Conservation (phyloP, 352 stramenopile species). For the Pythium brachiatum region DNA sequence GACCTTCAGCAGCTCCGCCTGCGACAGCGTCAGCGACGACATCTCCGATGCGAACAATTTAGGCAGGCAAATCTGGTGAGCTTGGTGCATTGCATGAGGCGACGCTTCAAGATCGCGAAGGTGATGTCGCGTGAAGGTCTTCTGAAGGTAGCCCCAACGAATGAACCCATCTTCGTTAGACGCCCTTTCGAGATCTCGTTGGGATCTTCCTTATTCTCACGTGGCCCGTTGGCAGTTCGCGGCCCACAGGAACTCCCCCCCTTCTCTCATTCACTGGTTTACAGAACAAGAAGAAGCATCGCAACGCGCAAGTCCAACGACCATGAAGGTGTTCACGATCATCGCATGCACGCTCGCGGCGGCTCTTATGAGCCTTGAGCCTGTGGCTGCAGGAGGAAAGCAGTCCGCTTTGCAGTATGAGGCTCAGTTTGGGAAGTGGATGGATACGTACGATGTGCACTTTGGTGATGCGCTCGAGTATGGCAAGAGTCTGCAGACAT, state of each 20-base stretch:
- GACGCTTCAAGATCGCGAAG: conserved; percentile 8
- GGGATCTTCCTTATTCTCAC: not conserved
- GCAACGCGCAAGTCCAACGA: not conserved
- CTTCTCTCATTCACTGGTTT: not conserved
- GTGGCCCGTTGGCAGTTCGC: not conserved
- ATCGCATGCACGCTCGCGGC: not conserved
- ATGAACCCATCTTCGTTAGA: not conserved
- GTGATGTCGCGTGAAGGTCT: conserved; percentile 7
- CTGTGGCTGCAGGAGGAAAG: not conserved
- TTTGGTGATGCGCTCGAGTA: conserved; percentile 72
- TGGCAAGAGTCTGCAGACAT: conserved; percentile 63
- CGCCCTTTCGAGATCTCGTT: conserved; percentile 8
- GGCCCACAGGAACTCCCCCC: not conserved
- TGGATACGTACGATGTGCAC: conserved; percentile 42
- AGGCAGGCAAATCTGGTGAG: not conserved
- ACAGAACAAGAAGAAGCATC: not conserved
- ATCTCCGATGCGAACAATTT: conserved; percentile 18
- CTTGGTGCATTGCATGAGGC: too few species aligned
- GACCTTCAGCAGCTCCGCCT: conserved; percentile 80
- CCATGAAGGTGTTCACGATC: conserved; percentile 3
- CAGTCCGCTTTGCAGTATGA: conserved; percentile 45
- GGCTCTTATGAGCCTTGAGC: not conserved
- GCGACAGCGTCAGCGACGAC: conserved; percentile 53
- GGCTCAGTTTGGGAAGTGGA: conserved; percentile 63
- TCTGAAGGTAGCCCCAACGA: not conserved